These are phyloP conservation scores for Coemansia sp. DNA, from an alignment of 192 early-diverging fungal species.

Conservation along the genomic window DNA sequence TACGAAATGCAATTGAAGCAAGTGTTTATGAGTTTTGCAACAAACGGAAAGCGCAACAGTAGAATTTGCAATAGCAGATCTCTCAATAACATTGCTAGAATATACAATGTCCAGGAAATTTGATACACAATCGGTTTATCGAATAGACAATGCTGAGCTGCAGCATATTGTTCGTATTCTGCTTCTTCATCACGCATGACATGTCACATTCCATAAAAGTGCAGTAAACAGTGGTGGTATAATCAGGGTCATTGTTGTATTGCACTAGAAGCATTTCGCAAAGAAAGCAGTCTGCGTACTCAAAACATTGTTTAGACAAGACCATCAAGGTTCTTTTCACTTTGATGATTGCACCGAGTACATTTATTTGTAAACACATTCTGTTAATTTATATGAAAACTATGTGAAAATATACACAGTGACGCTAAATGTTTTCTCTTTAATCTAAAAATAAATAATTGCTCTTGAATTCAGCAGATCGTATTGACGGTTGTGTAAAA, in stretches of 20 bases:
- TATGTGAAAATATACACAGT: background rate
- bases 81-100: background rate
- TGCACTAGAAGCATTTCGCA: too few species aligned
- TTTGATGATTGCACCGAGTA: too few species aligned
- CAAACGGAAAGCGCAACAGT: background rate
- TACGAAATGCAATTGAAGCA: too few species aligned
- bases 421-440: too few species aligned
- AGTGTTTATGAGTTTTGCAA: background rate
- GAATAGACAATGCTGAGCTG: too few species aligned
- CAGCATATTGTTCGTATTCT: too few species aligned
- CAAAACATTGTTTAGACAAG: background rate
- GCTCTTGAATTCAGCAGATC: background rate
- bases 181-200: too few species aligned
- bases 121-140: background rate
- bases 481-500: background rate
- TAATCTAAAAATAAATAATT: background rate
- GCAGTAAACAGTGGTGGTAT: too few species aligned
- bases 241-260: too few species aligned
- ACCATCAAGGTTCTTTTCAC: background rate
- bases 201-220: too few species aligned
- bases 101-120: background rate
- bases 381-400: background rate
- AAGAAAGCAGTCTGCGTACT: background rate
- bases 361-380: background rate
- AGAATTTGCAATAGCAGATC: background rate